phyloP scores from a whole-genome alignment of 352 stramenopile genomes.

The Pythium aphanidermatum region DNA sequence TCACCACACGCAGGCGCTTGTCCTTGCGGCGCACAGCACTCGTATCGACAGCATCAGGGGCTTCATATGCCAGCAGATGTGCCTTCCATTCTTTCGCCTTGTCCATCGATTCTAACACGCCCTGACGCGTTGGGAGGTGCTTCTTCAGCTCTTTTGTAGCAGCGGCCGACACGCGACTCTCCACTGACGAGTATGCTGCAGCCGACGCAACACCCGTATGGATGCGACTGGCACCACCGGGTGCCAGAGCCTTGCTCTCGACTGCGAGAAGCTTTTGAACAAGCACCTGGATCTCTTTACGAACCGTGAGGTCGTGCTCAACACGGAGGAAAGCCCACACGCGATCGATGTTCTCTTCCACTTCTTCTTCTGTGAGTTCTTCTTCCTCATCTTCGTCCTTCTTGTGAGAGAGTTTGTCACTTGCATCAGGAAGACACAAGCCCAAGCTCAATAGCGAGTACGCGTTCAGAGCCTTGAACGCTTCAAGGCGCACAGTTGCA shows the following conservation, averaged over 20 bases:
- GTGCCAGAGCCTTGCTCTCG: conserved; percentile 32
- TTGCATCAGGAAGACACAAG: conserved; percentile 16
- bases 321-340: conserved; percentile 29
- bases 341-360: conserved; percentile 43
- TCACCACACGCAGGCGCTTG: conserved; percentile 16
- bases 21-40: conserved; percentile 11
- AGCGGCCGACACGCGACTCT: conserved; percentile 33
- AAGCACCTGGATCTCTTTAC: conserved; percentile 31
- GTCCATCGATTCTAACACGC: conserved; percentile 22
- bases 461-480: conserved; percentile 34
- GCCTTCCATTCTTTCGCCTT: conserved; percentile 22
- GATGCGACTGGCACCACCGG: conserved; percentile 30
- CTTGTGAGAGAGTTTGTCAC: neutral
- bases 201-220: conserved; percentile 30
- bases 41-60: conserved; percentile 1
- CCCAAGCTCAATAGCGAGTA: conserved; percentile 47
- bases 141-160: conserved; percentile 56
- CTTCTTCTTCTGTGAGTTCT: conserved; percentile 27
- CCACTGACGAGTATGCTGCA: conserved; percentile 24
- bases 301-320: conserved; percentile 30
- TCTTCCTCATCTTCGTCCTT: conserved; percentile 25
- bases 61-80: conserved; percentile 38
- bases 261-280: conserved; percentile 31
- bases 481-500: conserved; percentile 31
- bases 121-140: conserved; percentile 25